Evolutionary conservation across 1,284 basidiomycete species (phyloP).

Genomic region (Sutorius eximius): DNA sequence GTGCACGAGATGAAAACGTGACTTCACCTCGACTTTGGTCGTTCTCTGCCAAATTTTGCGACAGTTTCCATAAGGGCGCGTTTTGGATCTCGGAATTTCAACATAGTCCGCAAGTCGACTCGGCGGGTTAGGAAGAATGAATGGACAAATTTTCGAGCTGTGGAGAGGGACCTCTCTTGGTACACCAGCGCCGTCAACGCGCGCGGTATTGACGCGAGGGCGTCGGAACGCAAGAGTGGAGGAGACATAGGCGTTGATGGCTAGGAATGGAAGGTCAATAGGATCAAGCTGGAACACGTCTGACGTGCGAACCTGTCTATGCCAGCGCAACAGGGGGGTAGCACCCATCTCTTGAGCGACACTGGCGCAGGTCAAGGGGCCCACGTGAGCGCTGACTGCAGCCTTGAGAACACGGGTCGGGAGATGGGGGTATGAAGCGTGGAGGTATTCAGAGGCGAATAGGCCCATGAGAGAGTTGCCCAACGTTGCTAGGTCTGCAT

Average conservation of each 20-base stretch:
- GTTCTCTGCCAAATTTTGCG: slow-evolving; percentile 72
- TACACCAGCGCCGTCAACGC: slow-evolving; percentile 77
- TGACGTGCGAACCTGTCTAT: slow-evolving; percentile 53
- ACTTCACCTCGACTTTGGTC: slow-evolving; percentile 70
- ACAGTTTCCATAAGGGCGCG: slow-evolving; percentile 78
- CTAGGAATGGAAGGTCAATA: slow-evolving; percentile 34
- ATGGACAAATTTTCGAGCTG: slow-evolving; percentile 82
- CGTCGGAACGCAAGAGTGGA: slow-evolving; percentile 66
- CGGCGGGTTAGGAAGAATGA: slow-evolving; percentile 83
- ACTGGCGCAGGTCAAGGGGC: slow-evolving; percentile 77
- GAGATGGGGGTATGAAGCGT: slow-evolving; percentile 85
- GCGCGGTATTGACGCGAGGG: slow-evolving; percentile 73
- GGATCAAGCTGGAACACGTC: not conserved
- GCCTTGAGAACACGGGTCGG: slow-evolving; percentile 90
- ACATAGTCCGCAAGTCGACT: slow-evolving; percentile 77
- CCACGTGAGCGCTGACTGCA: slow-evolving; percentile 89
- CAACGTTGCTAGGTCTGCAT: slow-evolving; percentile 76
- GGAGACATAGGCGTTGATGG: slow-evolving; percentile 47
- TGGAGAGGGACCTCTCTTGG: slow-evolving; percentile 74
- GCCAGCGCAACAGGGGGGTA: slow-evolving; percentile 67
- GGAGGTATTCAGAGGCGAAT: slow-evolving; percentile 85
- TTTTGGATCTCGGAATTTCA: slow-evolving; percentile 90
- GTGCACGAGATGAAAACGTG: not conserved
- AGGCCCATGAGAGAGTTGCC: slow-evolving; percentile 93
- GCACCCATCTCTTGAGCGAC: slow-evolving; percentile 84